Evolutionary conservation across 768 basidiomycete genomes (phyloP).

Genomic region (Melanogaster broomeanus): DNA sequence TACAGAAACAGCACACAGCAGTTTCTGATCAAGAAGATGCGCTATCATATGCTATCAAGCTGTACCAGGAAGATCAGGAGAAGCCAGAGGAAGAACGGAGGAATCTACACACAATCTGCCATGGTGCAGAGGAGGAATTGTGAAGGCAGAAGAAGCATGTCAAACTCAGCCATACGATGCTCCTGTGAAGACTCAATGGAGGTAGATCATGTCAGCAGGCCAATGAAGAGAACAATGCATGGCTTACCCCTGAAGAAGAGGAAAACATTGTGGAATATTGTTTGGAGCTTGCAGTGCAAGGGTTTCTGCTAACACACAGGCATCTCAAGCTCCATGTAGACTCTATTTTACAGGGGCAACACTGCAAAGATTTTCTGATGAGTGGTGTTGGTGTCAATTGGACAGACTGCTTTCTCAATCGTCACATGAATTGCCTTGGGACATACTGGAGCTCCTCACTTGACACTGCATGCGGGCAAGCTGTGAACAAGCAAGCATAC

Average conservation of each 20-base stretch:
- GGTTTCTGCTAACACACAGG: too few species aligned
- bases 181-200: not conserved
- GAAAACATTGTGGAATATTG: too few species aligned
- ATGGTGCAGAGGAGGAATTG: not conserved
- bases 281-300: too few species aligned
- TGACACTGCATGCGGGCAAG: not conserved
- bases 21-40: too few species aligned
- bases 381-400: conserved; percentile 39
- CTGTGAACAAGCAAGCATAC: conserved; percentile 3
- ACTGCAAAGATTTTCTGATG: conserved; percentile 31
- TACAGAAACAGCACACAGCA: too few species aligned
- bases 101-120: not conserved
- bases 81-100: too few species aligned
- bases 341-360: conserved; percentile 22
- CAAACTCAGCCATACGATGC: not conserved
- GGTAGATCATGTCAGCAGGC: too few species aligned
- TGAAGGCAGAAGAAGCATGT: not conserved
- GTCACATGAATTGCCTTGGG: conserved; percentile 22
- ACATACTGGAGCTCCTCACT: conserved; percentile 11
- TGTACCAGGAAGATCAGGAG: too few species aligned
- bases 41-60: too few species aligned
- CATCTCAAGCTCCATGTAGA: conserved; percentile 24
- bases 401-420: conserved; percentile 30
- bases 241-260: too few species aligned
- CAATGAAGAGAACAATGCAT: too few species aligned